Evolutionary conservation across 139 green algal species (phyloP).

Genomic region (Helicosporidium sp.): DNA sequence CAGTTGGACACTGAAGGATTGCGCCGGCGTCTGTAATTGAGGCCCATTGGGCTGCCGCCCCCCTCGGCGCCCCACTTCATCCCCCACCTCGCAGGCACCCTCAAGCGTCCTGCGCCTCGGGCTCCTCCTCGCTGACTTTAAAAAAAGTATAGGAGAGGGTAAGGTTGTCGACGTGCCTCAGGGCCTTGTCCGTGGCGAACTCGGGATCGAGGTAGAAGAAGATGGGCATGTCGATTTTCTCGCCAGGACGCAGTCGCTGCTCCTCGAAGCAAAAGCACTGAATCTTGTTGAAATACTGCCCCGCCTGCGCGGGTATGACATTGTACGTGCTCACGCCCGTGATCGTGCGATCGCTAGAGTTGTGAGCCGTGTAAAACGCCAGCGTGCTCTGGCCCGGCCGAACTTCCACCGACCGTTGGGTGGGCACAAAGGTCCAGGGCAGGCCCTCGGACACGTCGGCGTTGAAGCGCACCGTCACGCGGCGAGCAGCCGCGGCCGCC

Average conservation of each 20-base stretch:
- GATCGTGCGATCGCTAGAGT: constrained; percentile 45
- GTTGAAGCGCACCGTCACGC: constrained; percentile 73
- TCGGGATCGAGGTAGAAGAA: constrained; percentile 99
- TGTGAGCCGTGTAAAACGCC: constrained; percentile 91
- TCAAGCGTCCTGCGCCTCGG: constrained; percentile 1
- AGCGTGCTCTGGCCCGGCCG: constrained; percentile 76
- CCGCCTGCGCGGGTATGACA: constrained; percentile 65
- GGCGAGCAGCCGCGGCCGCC: constrained; percentile 32
- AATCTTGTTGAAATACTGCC: constrained; percentile 97
- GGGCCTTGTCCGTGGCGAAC: constrained; percentile 64
- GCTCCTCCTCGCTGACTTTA: constrained; percentile 33
- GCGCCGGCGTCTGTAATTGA: too few relatives aligned
- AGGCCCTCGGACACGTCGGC: constrained; percentile 72
- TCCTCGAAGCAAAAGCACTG: constrained; percentile 95
- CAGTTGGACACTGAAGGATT: too few relatives aligned
- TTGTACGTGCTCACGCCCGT: constrained; percentile 94
- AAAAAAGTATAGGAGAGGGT: constrained; percentile 94
- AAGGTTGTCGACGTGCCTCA: constrained; percentile 64
- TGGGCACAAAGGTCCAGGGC: constrained; percentile 79
- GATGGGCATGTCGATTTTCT: constrained; percentile 94
- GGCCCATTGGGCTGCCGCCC: too few relatives aligned
- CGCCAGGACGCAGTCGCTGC: constrained; percentile 63
- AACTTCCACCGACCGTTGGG: constrained; percentile 40
- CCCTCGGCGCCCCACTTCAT: too few relatives aligned
- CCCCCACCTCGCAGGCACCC: constrained; percentile 5